Evolutionary conservation across 441 rosid genomes (phyloP), one percentile per base, ranked within the genome.

Genomic region (Brassica hybrid): DNA sequence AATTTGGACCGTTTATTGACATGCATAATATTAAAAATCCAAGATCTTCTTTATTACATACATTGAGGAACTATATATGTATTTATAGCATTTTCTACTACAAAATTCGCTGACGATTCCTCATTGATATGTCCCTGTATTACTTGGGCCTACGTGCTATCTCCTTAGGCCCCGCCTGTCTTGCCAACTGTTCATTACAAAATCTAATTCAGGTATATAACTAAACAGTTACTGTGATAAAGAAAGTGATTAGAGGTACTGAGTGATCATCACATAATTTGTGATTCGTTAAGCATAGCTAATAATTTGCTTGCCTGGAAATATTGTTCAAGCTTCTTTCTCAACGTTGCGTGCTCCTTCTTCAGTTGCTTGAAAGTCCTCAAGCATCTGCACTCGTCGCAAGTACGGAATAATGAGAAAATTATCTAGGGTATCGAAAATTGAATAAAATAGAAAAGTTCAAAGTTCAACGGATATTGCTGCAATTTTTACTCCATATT

Each of bases 351-450:
- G 74, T 94, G 86, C 84, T 94, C 99, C 79, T 83, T 94, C 85
- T 91, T 92, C 83, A 91, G 83, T 83, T 89, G 97, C 50, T 92
- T 95, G 83, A 92, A 94, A 23, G 89, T 84, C 90, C 85, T 92
- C 71, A 77, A 69, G 83, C 98, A 90, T 73, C 98, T 94, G 86
- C 7, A 0, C 2, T 12, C 2, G 14, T 50, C 17, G 34, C 74
- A 67, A 25, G 65, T 23, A 72, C 21, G 16, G 27, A 60, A 73
- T 10, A 48, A 0, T 1, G 8, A 23, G 19, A 36, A 66, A 45
- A 52, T 48, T n/a, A 45, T 13, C n/a, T 48, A 48, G 54, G 16
- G 16, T 7, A 45, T 13, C 52, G n/a, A 13, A 4, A 45, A 48
- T 48, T n/a, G 54, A 48, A 48, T 48, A 48, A 1, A 13, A 16